Evolutionary conservation across 208 protist species (phyloP).

Genomic region (Leishmania lainsoni): DNA sequence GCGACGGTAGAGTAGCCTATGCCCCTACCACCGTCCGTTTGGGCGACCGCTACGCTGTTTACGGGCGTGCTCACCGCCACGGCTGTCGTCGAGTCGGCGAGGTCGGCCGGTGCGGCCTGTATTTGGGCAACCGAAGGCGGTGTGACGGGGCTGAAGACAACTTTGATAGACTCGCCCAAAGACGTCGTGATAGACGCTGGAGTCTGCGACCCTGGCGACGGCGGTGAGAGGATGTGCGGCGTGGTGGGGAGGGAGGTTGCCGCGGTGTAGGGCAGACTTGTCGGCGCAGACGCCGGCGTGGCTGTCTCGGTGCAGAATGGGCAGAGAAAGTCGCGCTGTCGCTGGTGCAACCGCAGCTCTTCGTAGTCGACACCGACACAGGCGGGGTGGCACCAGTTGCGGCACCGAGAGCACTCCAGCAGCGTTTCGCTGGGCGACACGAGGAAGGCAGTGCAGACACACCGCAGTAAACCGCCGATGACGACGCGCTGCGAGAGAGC

Average conservation of each 20-base stretch:
- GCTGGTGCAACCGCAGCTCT: conserved; percentile 44
- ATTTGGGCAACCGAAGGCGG: neutral
- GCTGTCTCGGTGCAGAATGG: conserved; percentile 46
- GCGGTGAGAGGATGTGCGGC: neutral
- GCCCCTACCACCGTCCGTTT: neutral
- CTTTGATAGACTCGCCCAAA: conserved; percentile 22
- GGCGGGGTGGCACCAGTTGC: conserved; percentile 76
- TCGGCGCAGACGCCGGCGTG: neutral
- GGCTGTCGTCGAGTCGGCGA: neutral
- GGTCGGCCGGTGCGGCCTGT: neutral
- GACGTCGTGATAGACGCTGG: conserved; percentile 22
- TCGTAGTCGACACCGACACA: conserved; percentile 75
- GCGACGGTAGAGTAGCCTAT: neutral
- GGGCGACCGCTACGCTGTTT: neutral
- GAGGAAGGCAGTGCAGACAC: conserved; percentile 77
- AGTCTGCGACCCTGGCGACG: neutral
- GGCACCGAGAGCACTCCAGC: conserved; percentile 68
- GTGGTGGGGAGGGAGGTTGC: neutral
- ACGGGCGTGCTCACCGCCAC: conserved; percentile 1
- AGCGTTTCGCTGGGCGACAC: conserved; percentile 54
- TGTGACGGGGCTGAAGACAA: conserved; percentile 10
- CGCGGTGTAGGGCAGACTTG: neutral
- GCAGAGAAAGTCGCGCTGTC: conserved; percentile 50
- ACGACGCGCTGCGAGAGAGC: conserved; percentile 21
- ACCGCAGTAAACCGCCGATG: conserved; percentile 67